These are phyloP conservation scores for Raphanus raphanistrum DNA, from an alignment of 345 rosid species.

Conservation along the genomic window DNA sequence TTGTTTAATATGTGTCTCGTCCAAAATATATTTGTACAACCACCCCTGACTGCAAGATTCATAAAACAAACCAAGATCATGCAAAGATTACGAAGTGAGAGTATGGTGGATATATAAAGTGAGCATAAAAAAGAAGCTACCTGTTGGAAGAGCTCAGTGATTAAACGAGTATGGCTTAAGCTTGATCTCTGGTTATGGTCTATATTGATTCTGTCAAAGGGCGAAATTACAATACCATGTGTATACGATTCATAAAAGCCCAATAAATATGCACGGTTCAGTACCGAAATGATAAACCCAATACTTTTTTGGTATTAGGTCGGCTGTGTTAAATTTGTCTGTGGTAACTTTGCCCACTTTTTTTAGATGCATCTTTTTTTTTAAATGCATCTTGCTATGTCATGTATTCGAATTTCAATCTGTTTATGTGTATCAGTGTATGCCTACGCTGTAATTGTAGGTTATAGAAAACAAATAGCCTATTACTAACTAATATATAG, in stretches of 20 bases:
- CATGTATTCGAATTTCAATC: background rate
- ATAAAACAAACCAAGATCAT: background rate
- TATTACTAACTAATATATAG: background rate
- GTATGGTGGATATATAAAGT: background rate
- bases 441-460: background rate
- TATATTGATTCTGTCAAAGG: background rate
- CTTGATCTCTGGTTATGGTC: constrained; percentile 8
- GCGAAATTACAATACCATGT: background rate
- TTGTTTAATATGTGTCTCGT: background rate
- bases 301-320: background rate
- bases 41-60: background rate
- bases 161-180: constrained; percentile 81
- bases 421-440: background rate
- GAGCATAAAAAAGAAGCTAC: constrained; percentile 38
- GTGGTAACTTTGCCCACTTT: background rate
- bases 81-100: background rate
- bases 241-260: constrained; percentile 1
- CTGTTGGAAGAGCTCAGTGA: constrained; percentile 96
- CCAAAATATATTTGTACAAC: background rate
- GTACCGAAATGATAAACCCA: background rate
- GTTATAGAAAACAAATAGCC: background rate
- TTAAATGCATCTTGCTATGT: background rate
- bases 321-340: background rate
- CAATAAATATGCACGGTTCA: constrained; percentile 10
- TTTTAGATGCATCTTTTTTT: background rate